Percentiles rank a stretch among this genome's conserved stretches.
phyloP scores from a whole-genome alignment of 176 grass and related monocot species.

The Oryza glumipatula region DNA sequence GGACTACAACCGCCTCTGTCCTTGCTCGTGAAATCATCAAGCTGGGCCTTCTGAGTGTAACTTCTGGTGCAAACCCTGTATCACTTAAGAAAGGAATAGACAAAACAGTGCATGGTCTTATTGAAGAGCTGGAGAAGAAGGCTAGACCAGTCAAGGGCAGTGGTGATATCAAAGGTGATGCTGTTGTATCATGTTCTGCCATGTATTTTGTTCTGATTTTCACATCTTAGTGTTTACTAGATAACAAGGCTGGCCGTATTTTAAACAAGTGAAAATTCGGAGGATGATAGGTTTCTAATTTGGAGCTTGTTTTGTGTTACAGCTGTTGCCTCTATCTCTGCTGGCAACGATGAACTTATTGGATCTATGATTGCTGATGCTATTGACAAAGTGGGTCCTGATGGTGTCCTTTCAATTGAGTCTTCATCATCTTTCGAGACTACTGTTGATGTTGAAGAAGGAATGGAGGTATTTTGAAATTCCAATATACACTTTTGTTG shows the following conservation, averaged over 20 bases:
- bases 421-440: conserved; percentile 95
- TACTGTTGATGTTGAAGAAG: conserved; percentile 94
- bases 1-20: conserved; percentile 84
- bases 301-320: conserved; percentile 39
- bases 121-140: conserved; percentile 81
- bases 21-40: conserved; percentile 91
- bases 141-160: conserved; percentile 80
- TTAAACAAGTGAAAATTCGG: conserved; percentile 8
- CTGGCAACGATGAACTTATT: conserved; percentile 84
- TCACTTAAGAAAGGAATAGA: conserved; percentile 95
- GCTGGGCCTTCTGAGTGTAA: conserved; percentile 81
- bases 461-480: conserved; percentile 81
- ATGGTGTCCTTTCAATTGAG: conserved; percentile 89
- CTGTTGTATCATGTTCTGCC: conserved; percentile 5
- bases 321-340: conserved; percentile 87
- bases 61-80: conserved; percentile 85
- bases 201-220: conserved; percentile 6
- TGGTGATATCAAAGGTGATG: conserved; percentile 77
- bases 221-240: neutral
- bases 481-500: neutral
- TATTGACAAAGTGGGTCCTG: conserved; percentile 94
- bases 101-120: conserved; percentile 76
- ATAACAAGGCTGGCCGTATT: neutral
- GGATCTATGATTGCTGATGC: conserved; percentile 92
- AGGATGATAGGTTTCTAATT: conserved; percentile 26